phyloP scores from a whole-genome alignment of 208 protist species.

The Trypanosoma theileri region DNA sequence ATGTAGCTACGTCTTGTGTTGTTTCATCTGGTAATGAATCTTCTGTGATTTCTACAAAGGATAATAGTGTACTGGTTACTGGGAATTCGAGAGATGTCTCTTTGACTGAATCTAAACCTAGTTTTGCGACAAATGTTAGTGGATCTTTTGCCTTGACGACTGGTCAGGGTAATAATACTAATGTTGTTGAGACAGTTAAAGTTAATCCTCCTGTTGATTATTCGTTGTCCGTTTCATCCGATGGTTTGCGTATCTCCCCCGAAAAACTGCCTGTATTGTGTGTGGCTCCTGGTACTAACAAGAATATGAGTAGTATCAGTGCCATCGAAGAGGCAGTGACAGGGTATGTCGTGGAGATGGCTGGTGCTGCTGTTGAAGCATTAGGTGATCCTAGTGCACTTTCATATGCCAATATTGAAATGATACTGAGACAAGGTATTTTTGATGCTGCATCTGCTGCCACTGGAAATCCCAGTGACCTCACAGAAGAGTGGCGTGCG shows the following conservation, averaged over 20 bases:
- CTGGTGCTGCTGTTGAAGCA: constrained; percentile 15
- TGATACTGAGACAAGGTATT: constrained; percentile 1
- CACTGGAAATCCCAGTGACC: not conserved
- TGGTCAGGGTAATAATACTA: too few relatives aligned
- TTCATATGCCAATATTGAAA: constrained; percentile 19
- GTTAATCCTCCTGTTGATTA: too few relatives aligned
- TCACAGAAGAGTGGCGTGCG: constrained; percentile 43
- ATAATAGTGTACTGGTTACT: too few relatives aligned
- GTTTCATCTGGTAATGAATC: too few relatives aligned
- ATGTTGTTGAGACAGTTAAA: too few relatives aligned
- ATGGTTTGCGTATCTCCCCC: not conserved
- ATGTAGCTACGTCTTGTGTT: too few relatives aligned
- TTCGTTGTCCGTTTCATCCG: not conserved
- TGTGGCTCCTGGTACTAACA: not conserved
- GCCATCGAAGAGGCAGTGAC: constrained; percentile 17
- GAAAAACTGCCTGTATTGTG: not conserved
- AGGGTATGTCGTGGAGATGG: constrained; percentile 15
- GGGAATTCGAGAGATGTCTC: too few relatives aligned
- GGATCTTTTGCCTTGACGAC: too few relatives aligned
- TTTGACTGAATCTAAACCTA: too few relatives aligned
- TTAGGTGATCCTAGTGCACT: not conserved
- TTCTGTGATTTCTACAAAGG: too few relatives aligned
- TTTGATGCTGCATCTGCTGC: constrained; percentile 7
- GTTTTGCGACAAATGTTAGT: too few relatives aligned
- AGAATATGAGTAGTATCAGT: not conserved